Base-by-base conservation (phyloP, 2,329 filamentous ascomycete species). In the Neocatenulostroma microsporum region DNA sequence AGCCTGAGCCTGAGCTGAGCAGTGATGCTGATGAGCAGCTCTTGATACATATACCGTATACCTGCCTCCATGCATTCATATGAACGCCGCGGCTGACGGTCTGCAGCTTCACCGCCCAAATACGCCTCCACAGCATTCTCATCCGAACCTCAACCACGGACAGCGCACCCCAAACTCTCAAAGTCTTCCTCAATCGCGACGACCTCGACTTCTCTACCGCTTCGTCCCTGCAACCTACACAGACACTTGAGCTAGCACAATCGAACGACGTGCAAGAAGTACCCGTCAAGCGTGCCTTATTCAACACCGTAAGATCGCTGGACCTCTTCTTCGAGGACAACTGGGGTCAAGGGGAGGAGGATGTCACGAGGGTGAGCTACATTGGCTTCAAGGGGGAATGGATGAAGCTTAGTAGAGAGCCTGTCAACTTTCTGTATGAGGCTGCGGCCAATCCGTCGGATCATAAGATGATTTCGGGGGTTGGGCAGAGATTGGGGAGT, bases 381-480 rank as follows among this genome's bases (percentile, higher is more conserved):
- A 46, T 96, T 39, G 91, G 84, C 1, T 96, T 98, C 68, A 88
- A 85, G 64, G 91, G 91, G 15, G 85, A 94, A 63, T 96, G 86
- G 72, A 91, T 91, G 75, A 78, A 80, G 58, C 63, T 94, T 54
- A 91, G 82, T 30, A 73, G 82, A 37, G 85, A 89, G 57, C 87
- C 91, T 1, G 69, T 82, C 5, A 86, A 82, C 49, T 89, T 96
- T 51, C 54, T 94, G 42, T 98, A 96, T 62, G 91, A 98, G 72
- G 83, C 87, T 13, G 89, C 89, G 19, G 82, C 91, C 23, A 94
- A 95, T 60, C 91, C 89, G 10, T 76, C 68, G 30, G 91, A 98
- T 64, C 91, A 98, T 65, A 76, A 73, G 63, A 45, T 61, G 40
- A 59, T 62, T 31, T 56, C 55, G 15, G 66, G 67, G 1, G 51